Conservation (phyloP, 164 flowering plant genomes). For the Vitis labrusca region DNA sequence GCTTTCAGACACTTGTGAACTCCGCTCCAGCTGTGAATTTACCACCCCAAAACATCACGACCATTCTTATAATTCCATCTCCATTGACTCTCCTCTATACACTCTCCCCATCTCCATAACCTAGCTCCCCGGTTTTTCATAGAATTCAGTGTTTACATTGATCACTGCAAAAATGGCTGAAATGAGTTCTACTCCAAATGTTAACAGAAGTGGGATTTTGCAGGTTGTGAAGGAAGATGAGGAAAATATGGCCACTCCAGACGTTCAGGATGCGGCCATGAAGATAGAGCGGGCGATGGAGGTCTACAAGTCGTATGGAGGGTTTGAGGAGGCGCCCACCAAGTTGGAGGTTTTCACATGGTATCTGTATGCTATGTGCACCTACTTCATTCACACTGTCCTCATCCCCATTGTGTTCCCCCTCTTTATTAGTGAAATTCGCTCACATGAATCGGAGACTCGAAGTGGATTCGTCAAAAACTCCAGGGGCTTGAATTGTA, state of each 20-base stretch:
- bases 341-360: conserved; percentile 42
- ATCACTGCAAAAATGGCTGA: too few species aligned
- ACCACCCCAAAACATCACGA: too few species aligned
- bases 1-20: too few species aligned
- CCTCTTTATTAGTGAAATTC: conserved; percentile 44
- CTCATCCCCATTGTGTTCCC: conserved; percentile 62
- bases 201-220: too few species aligned
- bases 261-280: conserved; percentile 16
- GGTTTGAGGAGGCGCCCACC: conserved; percentile 36
- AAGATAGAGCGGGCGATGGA: conserved; percentile 31
- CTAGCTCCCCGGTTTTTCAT: too few species aligned
- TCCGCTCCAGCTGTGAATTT: too few species aligned
- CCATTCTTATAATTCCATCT: too few species aligned
- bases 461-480: conserved; percentile 18
- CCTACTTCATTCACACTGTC: conserved; percentile 51
- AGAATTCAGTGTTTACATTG: too few species aligned
- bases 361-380: conserved; percentile 56
- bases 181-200: too few species aligned
- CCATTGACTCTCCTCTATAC: too few species aligned
- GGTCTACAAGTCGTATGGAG: conserved; percentile 26
- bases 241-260: conserved; percentile 6
- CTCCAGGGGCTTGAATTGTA: conserved; percentile 30
- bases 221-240: too few species aligned
- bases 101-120: too few species aligned
- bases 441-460: conserved; percentile 9